Base-by-base conservation (phyloP, 495 filamentous ascomycete species). In the Chaetomidium leptoderma region DNA sequence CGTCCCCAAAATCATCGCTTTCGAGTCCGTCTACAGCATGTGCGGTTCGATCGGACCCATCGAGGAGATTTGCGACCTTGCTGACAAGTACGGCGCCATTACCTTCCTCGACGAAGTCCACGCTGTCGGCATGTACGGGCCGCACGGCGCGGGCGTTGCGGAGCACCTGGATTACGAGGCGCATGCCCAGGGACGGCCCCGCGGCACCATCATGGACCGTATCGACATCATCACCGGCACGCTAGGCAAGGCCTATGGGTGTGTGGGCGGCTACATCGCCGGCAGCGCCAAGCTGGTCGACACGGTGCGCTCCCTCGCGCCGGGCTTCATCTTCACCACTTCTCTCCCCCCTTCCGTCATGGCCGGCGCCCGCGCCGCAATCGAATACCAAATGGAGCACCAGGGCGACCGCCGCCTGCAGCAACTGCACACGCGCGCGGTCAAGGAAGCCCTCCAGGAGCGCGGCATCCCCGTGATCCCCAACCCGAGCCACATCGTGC, bases 31-130 rank as follows among this genome's bases (percentile, higher is more conserved):
- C 24, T 98, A 98, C 74, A 93, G 89, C 76, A 98, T 98, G 93
- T 98, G 95, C 72, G 93, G 93, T 58, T 95, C 90, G 23, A 88
- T 98, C 68, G 95, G 90, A 0, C 95, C 93, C 4, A 97, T 98
- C 60, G 90, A 90, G 73, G 84, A 87, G 68, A 97, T 98, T 54
- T 96, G 91, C 70, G 91, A 97, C 69, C 78, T 98, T 24, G 91
- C 93, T 14, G 91, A 97, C 53, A 96, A 96, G 74, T 98, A 98
- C 72, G 93, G 93, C 60, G 93, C 93, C 29, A 82, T 98, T 62
- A 98, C 93, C 63, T 97, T 98, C 74, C 76, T 96, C 70, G 93
- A 98, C 68, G 93, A 98, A 79, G 93, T 98, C 47, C 93, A 98
- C 72, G 93, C 93, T 33, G 93, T 98, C 23, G 93, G 93, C 60